Base-by-base conservation (phyloP, 164 flowering plant species). In the Dillenia turbinata region DNA sequence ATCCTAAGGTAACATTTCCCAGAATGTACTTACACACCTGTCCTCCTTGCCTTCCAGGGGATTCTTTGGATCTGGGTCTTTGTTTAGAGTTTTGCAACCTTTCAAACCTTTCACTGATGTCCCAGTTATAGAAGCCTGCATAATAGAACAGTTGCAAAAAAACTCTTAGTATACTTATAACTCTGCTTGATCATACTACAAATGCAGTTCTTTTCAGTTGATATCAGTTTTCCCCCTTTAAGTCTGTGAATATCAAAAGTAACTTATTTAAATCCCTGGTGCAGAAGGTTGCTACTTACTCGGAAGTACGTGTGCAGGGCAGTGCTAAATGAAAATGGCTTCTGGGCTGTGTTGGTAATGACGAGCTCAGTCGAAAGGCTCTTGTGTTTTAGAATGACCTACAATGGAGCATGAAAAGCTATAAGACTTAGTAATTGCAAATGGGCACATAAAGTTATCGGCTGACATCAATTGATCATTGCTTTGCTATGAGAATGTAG, bases 231-330 rank as follows among this genome's bases (percentile, higher is more conserved):
- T 26, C 33, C 33, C 33, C 33, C 3, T 26, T 24, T 26, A 26
- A 26, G 33, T 26, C 33, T 26, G 33, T 26, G 33, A 26, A 26
- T 26, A 26, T 26, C 33, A 26, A 26, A 26, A 26, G 33, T 26
- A 5, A 2, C 5, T 26, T 26, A 26, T 26, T 26, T 26, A 26
- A 2, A 2, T 26, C 33, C 33, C 33, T 26, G 1, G 33, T 26
- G 33, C 33, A 26, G 33, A 26, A 26, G 33, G 5, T 26, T 26
- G 57, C 59, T 62, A 74, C 97, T 81, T 78, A 91, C 97, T n/a
- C 79, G 67, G 67, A 94, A 91, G 70, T 94, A 94, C 12, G 97
- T 87, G 61, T 94, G 98, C 81, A 94, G 75, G 45, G 98, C 96
- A 50, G 89, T 77, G 47, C 60, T 87, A 59, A 94, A 94, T 47